Conservation (phyloP, 208 protist species). For the Acanthamoeba culbertsoni region DNA sequence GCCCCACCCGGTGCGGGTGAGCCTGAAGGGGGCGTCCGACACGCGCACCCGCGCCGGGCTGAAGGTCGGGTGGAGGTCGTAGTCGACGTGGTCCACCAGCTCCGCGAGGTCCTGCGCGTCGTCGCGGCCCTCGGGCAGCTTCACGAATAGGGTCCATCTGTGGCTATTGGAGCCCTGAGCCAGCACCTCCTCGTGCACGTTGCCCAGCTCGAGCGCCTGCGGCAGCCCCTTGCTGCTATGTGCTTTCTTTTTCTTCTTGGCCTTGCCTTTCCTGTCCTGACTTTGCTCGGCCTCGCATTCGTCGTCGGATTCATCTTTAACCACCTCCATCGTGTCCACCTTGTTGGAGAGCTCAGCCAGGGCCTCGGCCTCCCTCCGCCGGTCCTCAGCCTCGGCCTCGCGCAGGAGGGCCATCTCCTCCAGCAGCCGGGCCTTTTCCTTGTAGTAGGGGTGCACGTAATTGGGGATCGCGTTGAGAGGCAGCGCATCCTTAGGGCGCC, state of each 20-base stretch:
- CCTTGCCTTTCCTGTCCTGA: background rate
- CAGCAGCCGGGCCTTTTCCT: background rate
- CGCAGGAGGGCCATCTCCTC: background rate
- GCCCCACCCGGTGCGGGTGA: background rate
- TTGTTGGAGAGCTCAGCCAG: background rate
- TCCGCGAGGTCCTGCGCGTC: background rate
- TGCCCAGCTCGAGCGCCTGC: background rate
- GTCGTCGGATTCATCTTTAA: background rate
- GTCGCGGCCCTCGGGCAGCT: background rate
- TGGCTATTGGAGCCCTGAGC: background rate
- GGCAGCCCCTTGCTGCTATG: background rate
- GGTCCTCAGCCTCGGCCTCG: background rate
- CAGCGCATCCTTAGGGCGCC: conserved; percentile 45
- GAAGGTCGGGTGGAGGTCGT: conserved; percentile 51
- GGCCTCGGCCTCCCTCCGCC: background rate
- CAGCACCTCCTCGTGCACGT: background rate
- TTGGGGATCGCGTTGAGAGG: conserved; percentile 39
- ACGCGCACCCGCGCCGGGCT: background rate
- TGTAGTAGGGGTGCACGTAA: conserved; percentile 15
- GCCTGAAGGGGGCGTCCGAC: background rate
- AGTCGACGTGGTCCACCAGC: background rate
- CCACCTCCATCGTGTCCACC: background rate
- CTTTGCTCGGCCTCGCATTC: background rate
- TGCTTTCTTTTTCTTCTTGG: background rate
- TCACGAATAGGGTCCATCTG: conserved; percentile 49